These are phyloP conservation scores for Cercospora canescens DNA, from an alignment of 2,329 filamentous ascomycete species.

Conservation along the genomic window DNA sequence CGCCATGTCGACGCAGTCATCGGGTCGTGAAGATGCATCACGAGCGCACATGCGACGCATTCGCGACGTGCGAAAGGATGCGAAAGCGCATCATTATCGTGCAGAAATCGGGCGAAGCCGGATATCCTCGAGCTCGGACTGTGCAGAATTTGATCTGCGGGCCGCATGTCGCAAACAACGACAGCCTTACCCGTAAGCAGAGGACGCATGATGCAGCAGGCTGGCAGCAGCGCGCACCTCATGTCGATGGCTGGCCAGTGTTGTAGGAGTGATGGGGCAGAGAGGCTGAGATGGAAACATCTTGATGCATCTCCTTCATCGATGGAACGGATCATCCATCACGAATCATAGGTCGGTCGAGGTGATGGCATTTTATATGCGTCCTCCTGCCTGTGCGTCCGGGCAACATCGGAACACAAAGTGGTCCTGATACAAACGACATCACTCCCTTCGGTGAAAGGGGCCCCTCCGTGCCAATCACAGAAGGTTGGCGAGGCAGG, in stretches of 20 bases:
- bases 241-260: not conserved
- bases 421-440: conserved; percentile 17
- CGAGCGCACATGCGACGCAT: not conserved
- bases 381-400: conserved; percentile 4
- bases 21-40: not conserved
- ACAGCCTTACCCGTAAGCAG: conserved; percentile 14
- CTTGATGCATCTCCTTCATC: not conserved
- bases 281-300: not conserved
- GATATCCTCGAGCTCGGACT: conserved; percentile 18
- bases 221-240: not conserved
- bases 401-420: conserved; percentile 21
- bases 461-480: conserved; percentile 25
- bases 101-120: conserved; percentile 19
- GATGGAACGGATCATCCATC: conserved; percentile 1
- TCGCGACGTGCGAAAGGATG: not conserved
- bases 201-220: conserved; percentile 5
- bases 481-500: conserved; percentile 14
- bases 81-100: not conserved
- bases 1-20: conserved; percentile 3
- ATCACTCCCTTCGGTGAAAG: conserved; percentile 19
- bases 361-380: conserved; percentile 22
- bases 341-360: not conserved
- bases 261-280: not conserved
- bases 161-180: conserved; percentile 20
- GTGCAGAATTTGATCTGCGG: conserved; percentile 20